Conservation (phyloP, 129 eudicot species). For the Apium graveolens region DNA sequence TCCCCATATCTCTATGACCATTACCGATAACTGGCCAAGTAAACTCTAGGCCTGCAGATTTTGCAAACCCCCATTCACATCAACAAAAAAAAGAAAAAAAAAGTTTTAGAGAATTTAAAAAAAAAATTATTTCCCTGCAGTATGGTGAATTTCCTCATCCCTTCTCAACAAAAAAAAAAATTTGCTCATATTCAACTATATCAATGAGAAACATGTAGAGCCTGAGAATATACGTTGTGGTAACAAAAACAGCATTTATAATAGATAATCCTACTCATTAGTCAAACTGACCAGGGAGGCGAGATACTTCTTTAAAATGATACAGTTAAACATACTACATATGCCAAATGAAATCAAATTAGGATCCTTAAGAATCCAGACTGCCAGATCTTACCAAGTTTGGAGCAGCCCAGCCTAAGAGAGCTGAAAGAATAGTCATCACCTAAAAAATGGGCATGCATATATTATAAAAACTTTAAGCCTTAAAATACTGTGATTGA, state of each 20-base stretch:
- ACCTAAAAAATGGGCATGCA: slow-evolving; percentile 43
- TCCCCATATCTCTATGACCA: neutral
- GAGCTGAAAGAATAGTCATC: slow-evolving; percentile 90
- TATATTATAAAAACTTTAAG: neutral
- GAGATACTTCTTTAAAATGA: neutral
- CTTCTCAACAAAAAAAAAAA: neutral
- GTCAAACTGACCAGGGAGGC: neutral
- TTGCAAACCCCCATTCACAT: neutral
- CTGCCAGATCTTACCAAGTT: slow-evolving; percentile 53
- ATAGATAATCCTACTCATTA: neutral
- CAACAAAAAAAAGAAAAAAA: neutral
- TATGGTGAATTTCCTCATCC: neutral
- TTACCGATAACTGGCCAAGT: neutral
- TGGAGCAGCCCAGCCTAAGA: slow-evolving; percentile 99
- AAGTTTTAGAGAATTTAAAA: neutral
- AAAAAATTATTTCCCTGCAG: neutral
- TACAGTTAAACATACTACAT: neutral
- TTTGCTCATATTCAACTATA: neutral
- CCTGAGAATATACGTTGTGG: neutral
- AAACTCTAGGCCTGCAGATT: neutral
- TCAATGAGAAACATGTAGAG: neutral
- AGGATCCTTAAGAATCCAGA: neutral
- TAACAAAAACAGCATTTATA: neutral
- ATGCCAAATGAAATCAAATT: neutral
- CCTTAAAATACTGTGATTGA: neutral